Base-by-base conservation (phyloP, 1,284 basidiomycete species). In the Mycosarcoma mackinlayi region DNA sequence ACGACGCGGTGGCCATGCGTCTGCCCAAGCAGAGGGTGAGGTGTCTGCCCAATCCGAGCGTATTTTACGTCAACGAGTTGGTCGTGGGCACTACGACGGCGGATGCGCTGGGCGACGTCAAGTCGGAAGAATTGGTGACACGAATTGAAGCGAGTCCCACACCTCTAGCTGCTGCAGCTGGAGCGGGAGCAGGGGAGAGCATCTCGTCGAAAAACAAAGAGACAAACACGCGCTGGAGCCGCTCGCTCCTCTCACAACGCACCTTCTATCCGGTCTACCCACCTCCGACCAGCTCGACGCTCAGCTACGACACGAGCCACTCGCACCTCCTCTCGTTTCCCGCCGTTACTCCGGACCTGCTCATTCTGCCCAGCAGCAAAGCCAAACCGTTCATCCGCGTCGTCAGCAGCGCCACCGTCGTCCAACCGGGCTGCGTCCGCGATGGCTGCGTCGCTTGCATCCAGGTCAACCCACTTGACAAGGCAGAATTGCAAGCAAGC, bases 241-340 rank as follows among this genome's bases (percentile, higher is more conserved):
- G 93, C 18, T 90, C 94, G 76, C 77, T 98, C 6, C 84, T 98
- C 8, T 88, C 91, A 50, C 95, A 98, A 79, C 86, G 92, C 77
- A 94, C 91, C 78, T 96, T 97, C 84, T 99, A 98, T 83, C 96
- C 96, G 0, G 83, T 98, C 40, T 98, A 95, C 81, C 95, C 95
- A 3, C 87, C 90, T 0, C 93, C 95, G 0, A 82, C 87, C 14
- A 88, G 90, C 3, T 83, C 91, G 9, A 23, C 4, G 1, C 33
- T 75, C 11, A 57, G 76, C 2, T 73, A 79, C 41, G 78, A 81
- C 55, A 62, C 78, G 14, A 53, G 59, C 9, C 79, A 81, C 38
- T 68, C 61, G 23, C 61, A 69, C 16, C 55, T 82, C 6, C 57
- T 78, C 5, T 77, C 31, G 18, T 60, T 66, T 39, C 71, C 72